Conservation (phyloP, 169 alveolate genomes). For the Eimeria sp. region DNA sequence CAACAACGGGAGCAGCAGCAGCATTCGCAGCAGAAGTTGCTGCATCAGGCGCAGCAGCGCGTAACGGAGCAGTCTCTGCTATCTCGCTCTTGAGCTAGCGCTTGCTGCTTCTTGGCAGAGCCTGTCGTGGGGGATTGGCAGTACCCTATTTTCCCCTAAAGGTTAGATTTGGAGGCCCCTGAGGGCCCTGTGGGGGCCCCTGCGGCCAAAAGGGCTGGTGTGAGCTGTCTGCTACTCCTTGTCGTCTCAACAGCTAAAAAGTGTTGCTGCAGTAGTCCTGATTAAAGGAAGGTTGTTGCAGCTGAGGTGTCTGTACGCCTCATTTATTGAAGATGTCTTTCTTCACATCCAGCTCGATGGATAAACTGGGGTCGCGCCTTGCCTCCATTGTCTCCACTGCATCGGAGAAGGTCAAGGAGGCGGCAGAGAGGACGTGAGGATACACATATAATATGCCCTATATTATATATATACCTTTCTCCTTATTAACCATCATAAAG, state of each 20-base stretch:
- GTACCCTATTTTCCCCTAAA: neutral
- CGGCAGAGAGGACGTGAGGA: slow-evolving; percentile 70
- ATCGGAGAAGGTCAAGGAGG: slow-evolving; percentile 77
- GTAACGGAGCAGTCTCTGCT: neutral
- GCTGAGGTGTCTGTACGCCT: neutral
- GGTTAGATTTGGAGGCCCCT: neutral
- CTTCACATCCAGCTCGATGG: slow-evolving; percentile 50
- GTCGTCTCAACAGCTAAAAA: no score
- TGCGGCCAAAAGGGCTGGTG: neutral
- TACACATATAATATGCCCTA: no score
- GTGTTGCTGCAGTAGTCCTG: no score
- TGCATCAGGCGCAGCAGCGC: neutral
- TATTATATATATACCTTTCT: no score
- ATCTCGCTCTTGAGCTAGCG: neutral
- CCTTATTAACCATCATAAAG: no score
- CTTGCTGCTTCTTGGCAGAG: neutral
- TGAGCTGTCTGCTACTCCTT: neutral
- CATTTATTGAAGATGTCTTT: slow-evolving; percentile 4
- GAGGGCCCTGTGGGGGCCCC: neutral
- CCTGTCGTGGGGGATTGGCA: neutral
- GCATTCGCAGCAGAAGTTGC: neutral
- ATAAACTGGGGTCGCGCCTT: slow-evolving; percentile 50
- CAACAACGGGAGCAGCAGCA: neutral
- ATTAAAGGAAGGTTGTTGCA: no score
- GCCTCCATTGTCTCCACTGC: slow-evolving; percentile 60